Evolutionary conservation across 177 flowering plant genomes (phyloP).

Genomic region (Vitis hybrid): DNA sequence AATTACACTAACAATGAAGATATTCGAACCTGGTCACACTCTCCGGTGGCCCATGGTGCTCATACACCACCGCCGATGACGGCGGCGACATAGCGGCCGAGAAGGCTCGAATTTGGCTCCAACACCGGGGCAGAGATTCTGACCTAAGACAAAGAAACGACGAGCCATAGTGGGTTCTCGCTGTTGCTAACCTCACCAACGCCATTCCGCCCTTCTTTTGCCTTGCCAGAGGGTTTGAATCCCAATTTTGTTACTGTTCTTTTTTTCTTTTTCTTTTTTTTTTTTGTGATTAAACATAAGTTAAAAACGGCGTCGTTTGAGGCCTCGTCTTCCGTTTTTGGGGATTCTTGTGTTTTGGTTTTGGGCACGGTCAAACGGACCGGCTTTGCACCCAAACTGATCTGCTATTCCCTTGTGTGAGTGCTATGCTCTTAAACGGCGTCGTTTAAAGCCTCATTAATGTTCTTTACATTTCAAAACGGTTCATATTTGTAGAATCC

Average conservation of each 20-base stretch:
- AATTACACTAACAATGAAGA: not conserved
- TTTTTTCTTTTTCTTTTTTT: too few relatives aligned
- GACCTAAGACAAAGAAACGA: not conserved
- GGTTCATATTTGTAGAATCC: too few relatives aligned
- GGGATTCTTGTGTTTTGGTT: too few relatives aligned
- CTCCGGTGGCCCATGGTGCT: conserved; percentile 81
- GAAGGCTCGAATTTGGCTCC: conserved; percentile 36
- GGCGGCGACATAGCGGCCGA: conserved; percentile 79
- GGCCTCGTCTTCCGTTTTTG: too few relatives aligned
- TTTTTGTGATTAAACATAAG: too few relatives aligned
- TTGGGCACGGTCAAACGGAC: too few relatives aligned
- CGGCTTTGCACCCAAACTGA: too few relatives aligned
- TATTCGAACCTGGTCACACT: conserved; percentile 62
- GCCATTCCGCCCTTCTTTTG: conserved; percentile 26
- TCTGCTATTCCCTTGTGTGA: too few relatives aligned
- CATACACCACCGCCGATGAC: conserved; percentile 85
- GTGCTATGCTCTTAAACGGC: not conserved
- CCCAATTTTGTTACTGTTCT: not conserved
- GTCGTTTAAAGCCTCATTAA: too few relatives aligned
- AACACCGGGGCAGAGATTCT: conserved; percentile 2
- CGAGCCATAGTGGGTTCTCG: conserved; percentile 14
- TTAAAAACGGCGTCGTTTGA: too few relatives aligned
- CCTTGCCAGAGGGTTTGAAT: not conserved
- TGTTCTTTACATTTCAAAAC: too few relatives aligned
- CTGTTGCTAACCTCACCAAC: conserved; percentile 18